A percentile compares a stretch with the other conserved stretches of the same genome.
phyloP scores from a whole-genome alignment of 2,329 filamentous ascomycete species.

The Penicillium nordicum region DNA sequence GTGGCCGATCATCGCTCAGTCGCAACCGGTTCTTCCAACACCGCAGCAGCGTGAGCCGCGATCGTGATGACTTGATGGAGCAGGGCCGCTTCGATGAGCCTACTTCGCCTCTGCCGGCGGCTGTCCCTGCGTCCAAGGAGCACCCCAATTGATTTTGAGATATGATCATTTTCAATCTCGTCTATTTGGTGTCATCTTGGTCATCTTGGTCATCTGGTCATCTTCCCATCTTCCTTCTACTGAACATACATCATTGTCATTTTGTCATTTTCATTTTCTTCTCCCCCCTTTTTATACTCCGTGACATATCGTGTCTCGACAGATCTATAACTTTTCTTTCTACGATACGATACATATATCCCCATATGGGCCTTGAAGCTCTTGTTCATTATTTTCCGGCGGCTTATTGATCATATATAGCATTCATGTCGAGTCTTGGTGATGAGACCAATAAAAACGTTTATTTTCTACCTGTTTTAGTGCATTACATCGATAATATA shows the following conservation, averaged over 20 bases:
- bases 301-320: no score
- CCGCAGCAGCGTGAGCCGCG: constrained; percentile 28
- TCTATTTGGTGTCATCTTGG: no score
- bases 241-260: neutral
- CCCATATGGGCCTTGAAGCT: neutral
- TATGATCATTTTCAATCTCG: neutral
- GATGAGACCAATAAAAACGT: neutral
- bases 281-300: neutral
- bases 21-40: constrained; percentile 62
- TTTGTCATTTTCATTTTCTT: neutral
- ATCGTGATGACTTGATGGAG: constrained; percentile 44
- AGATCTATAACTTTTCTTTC: neutral
- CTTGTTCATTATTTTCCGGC: neutral
- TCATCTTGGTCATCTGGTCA: neutral
- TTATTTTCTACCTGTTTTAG: neutral
- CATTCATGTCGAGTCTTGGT: neutral
- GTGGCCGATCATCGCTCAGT: constrained; percentile 42
- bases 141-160: constrained; percentile 1
- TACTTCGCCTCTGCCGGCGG: constrained; percentile 3
- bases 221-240: neutral
- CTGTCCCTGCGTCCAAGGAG: neutral
- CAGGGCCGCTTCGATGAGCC: constrained; percentile 44
- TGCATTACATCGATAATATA: neutral
- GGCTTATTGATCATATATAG: neutral
- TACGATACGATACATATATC: constrained; percentile 9